Base-by-base conservation (phyloP, 345 rosid genomes). In the Luvunga scandens region DNA sequence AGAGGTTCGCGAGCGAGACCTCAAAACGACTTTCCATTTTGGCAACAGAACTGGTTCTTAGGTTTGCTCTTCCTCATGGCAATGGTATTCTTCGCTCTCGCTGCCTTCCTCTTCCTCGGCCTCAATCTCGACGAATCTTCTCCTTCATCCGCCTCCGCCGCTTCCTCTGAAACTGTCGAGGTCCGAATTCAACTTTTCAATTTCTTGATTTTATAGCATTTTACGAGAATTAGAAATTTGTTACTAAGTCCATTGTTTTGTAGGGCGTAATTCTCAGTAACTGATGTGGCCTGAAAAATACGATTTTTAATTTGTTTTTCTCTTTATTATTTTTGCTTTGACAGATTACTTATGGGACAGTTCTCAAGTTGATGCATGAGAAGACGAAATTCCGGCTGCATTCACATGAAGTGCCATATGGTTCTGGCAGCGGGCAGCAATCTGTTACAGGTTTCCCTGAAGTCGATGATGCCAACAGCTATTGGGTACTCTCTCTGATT, bases 341-440 rank as follows among this genome's bases (percentile, higher is more conserved):
- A 55, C 85, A 97, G 99, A 83, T 97, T 45, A 93, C 98, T 16
- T 97, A 93, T 78, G 99, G 99, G 33, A 82, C 92, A 57, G 91
- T 87, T 81, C 78, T 97, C 14, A 97, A 97, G 92, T 80, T 94
- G 85, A 91, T 90, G 97, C 99, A 97, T 55, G 99, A 97, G 88
- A 90, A 78, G 85, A 94, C 99, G 2, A 97, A 84, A 71, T 87
- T 82, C 67, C 78, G 99, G 79, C 78, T 97, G 31, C 99, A 97
- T 84, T 97, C 99, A 13, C 99, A 97, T 53, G 99, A 97, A 62
- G 99, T 97, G 75, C 99, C 99, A 0, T 97, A 94, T 31, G 99
- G 99, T 39, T 94, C 99, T 33, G 99, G 99, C 22, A 94, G 98
- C 79, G 99, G 99, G 57, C 99, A 97, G 86, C 99, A 97, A 81